These are phyloP conservation scores for Anisogramma anomala DNA, from an alignment of 2,329 filamentous ascomycete genomes.

Conservation along the genomic window DNA sequence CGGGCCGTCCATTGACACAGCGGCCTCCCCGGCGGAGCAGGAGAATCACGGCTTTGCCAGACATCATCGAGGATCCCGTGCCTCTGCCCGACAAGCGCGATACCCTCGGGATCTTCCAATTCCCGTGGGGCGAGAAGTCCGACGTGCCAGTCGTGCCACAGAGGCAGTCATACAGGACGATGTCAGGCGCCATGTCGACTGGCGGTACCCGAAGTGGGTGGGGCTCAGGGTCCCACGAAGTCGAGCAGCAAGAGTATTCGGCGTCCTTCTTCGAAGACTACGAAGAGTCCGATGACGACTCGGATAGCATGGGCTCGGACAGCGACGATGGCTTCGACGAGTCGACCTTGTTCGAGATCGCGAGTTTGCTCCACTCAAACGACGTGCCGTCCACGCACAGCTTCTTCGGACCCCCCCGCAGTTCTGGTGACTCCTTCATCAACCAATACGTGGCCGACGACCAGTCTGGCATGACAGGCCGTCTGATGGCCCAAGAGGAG, in stretches of 20 bases:
- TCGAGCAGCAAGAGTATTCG: conserved; percentile 30
- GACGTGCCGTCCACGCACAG: conserved; percentile 41
- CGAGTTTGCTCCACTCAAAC: conserved; percentile 42
- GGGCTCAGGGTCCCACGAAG: conserved; percentile 25
- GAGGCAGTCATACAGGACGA: conserved; percentile 30
- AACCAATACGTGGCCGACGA: conserved; percentile 26
- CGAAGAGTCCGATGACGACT: conserved; percentile 35
- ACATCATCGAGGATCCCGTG: conserved; percentile 51
- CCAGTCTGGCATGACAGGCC: conserved; percentile 17
- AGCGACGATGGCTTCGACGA: conserved; percentile 48
- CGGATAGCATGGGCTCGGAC: conserved; percentile 23
- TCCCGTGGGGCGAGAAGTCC: conserved; percentile 54
- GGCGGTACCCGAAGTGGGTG: conserved; percentile 25
- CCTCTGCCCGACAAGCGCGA: conserved; percentile 46
- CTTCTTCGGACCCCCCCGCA: conserved; percentile 29
- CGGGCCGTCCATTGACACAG: conserved; percentile 34
- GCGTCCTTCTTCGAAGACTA: conserved; percentile 51
- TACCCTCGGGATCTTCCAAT: conserved; percentile 53
- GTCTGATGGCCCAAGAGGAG: conserved; percentile 23
- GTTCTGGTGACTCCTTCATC: conserved; percentile 20
- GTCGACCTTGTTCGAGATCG: conserved; percentile 52
- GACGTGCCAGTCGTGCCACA: conserved; percentile 38
- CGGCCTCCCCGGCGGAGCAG: conserved; percentile 43
- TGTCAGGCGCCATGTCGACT: conserved; percentile 41
- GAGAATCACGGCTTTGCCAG: conserved; percentile 48